Base-by-base conservation (phyloP, 2,329 filamentous ascomycete genomes). In the Diaporthe caulivora region DNA sequence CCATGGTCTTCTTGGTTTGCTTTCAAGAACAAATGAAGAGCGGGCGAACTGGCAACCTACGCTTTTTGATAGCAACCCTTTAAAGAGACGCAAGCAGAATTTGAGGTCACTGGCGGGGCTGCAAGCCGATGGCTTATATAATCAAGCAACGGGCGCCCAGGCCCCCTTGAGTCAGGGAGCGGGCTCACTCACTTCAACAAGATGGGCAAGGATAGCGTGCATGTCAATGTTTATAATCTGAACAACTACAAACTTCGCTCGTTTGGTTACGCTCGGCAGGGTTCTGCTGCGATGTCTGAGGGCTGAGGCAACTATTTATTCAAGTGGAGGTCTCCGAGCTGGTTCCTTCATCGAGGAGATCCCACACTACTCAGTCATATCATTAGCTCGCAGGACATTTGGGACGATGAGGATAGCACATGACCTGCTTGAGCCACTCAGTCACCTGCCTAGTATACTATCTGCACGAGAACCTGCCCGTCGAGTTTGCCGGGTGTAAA, bases 1-100 rank as follows among this genome's bases (percentile, higher is more conserved):
- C 69, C 84, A 89, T 87, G 71, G 75, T 81, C 24, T 10, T 21
- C 15, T 51, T 34, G 18, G 13, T n/a, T n/a, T 21, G 24, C 54
- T 60, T 51, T 54, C 11, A 54, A 34, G 24, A 24, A 69, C 58
- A 49, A 26, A 17, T 18, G 21, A 15, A 8, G 37, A 40, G n/a
- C 26, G 9, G 37, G 42, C 11, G 4, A 34, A 8, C 26, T 44
- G 54, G 29, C 3, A 37, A 44, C 37, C 51, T 40, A n/a, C 26
- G 34, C 37, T 74, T 11, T 55, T 10, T 51, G 70, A 64, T 40
- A 55, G 34, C 31, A 44, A 13, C 7, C 11, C 37, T 13, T 40
- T 9, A 40, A 40, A 13, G 11, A 40, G 37, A 40, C 37, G 17
- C 37, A 70, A 60, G 31, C 47, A 72, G 70, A 68, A 26, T 70